Conservation (phyloP, 2,329 filamentous ascomycete genomes). For the Chalaropsis thielavioides region DNA sequence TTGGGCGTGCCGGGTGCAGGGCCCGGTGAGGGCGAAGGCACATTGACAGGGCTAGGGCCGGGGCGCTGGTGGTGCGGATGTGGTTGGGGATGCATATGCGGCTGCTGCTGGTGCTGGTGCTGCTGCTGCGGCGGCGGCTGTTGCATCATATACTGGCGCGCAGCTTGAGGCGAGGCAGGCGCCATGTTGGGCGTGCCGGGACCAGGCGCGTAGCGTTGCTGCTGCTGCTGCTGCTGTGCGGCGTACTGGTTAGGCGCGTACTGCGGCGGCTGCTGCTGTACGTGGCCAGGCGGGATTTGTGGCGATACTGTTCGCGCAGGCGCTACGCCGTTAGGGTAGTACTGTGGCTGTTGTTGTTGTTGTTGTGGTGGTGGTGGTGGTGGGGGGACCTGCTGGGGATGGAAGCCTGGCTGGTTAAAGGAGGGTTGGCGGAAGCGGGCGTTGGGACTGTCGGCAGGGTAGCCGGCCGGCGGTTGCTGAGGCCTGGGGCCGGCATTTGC, state of each 20-base stretch:
- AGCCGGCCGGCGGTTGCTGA: slow-evolving; percentile 21
- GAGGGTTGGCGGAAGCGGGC: slow-evolving; percentile 29
- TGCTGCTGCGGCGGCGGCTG: slow-evolving; percentile 13
- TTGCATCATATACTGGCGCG: slow-evolving; percentile 16
- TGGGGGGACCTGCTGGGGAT: slow-evolving; percentile 23
- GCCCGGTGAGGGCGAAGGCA: slow-evolving; percentile 16
- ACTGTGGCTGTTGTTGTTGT: slow-evolving; percentile 18
- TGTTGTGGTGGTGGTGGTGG: slow-evolving; percentile 9
- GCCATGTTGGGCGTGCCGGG: slow-evolving; percentile 14
- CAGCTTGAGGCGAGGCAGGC: slow-evolving; percentile 14
- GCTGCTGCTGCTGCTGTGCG: slow-evolving; percentile 9
- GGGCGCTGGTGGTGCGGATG: slow-evolving; percentile 8
- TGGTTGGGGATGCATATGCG: neutral
- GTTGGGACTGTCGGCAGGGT: slow-evolving; percentile 28
- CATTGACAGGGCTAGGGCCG: neutral
- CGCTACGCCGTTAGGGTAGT: slow-evolving; percentile 33
- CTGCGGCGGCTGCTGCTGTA: slow-evolving; percentile 8
- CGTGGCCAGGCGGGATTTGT: slow-evolving; percentile 28
- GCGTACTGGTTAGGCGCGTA: slow-evolving; percentile 1
- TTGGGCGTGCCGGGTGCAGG: slow-evolving; percentile 13
- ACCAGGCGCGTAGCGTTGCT: slow-evolving; percentile 6
- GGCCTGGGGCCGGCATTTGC: slow-evolving; percentile 20
- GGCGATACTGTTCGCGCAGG: slow-evolving; percentile 32
- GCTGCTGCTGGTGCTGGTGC: slow-evolving; percentile 12
- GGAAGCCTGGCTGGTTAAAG: slow-evolving; percentile 24